phyloP scores from a whole-genome alignment of 139 green algal species.

The Astrephomene gubernaculifera region DNA sequence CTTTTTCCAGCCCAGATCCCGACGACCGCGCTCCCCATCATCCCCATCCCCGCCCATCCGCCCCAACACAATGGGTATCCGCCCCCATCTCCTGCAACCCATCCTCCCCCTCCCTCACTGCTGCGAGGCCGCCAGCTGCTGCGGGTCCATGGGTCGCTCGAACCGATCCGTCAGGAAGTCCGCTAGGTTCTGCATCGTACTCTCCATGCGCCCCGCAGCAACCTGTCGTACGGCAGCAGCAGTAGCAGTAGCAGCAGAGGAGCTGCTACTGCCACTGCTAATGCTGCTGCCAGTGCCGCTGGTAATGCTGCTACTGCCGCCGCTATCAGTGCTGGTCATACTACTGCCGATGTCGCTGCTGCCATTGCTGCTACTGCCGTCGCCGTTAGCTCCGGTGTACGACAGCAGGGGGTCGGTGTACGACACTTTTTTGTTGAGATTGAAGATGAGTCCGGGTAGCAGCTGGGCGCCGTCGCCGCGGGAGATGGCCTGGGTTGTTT shows the following conservation, averaged over 20 bases:
- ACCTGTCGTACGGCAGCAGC: too few species aligned
- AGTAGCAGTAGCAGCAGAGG: too few species aligned
- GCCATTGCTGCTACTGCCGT: too few species aligned
- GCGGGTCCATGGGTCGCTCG: constrained; percentile 40
- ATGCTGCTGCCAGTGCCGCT: too few species aligned
- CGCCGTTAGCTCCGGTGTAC: too few species aligned
- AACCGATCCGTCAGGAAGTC: constrained; percentile 79
- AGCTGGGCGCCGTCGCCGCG: constrained; percentile 60
- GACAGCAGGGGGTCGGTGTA: constrained; percentile 43
- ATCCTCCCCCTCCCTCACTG: too few species aligned
- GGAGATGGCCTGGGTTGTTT: constrained; percentile 51
- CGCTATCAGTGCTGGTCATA: too few species aligned
- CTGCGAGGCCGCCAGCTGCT: background rate
- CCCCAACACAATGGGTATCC: background rate
- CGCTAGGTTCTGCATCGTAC: constrained; percentile 97
- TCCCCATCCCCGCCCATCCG: background rate
- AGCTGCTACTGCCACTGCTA: too few species aligned
- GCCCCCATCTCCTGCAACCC: background rate
- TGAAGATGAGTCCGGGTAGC: constrained; percentile 98
- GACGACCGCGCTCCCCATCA: too few species aligned
- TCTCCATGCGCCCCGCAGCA: constrained; percentile 93
- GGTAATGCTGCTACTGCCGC: too few species aligned
- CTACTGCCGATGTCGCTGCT: too few species aligned
- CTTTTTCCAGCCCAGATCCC: too few species aligned
- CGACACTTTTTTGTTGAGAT: constrained; percentile 90